Base-by-base conservation (phyloP, 257 asterid genomes). In the Paraleonurus japonicus region DNA sequence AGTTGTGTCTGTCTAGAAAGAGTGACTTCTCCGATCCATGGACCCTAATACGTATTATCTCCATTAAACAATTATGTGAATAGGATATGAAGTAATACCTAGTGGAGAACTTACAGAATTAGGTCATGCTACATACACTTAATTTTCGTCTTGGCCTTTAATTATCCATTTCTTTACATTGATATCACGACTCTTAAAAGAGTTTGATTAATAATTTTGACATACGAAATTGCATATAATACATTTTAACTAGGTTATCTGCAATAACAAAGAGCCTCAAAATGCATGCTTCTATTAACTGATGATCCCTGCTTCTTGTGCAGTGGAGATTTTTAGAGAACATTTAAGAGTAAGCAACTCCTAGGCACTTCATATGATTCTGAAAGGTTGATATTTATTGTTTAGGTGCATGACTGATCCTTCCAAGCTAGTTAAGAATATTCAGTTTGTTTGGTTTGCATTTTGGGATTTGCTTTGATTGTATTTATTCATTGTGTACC, bases 241-340 rank as follows among this genome's bases (percentile, higher is more conserved):
- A 24, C 57, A 55, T 22, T 54, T 69, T 23, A 33, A 55, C 48
- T 37, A 30, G 77, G 54, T 73, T 26, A 61, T 16, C 37, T 43
- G 5, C 43, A 61, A 61, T 26, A 59, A 12, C 51, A 4, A 20
- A 47, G 41, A 50, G 54, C 57, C 4, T 39, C 2, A 0, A 33
- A 70, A 19, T 39, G 59, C 65, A 61, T 1, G 41, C 22, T 67
- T 53, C 30, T 54, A 10, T 76, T 55, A 45, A 8, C 33, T 24
- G 47, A 70, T 45, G 16, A 63, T 35, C 70, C 22, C 66, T 28
- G 50, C 39, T 47, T 45, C 17, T 35, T 55, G 37, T 55, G 64
- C 16, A 6, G 58, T 58, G 10, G 61, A 47, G 37, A 16, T 69
- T 61, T 23, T 4, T 20, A 32, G 47, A 37, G 45, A 47, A 43